phyloP scores from a whole-genome alignment of 306 rosid species.

The Senna siamea region DNA sequence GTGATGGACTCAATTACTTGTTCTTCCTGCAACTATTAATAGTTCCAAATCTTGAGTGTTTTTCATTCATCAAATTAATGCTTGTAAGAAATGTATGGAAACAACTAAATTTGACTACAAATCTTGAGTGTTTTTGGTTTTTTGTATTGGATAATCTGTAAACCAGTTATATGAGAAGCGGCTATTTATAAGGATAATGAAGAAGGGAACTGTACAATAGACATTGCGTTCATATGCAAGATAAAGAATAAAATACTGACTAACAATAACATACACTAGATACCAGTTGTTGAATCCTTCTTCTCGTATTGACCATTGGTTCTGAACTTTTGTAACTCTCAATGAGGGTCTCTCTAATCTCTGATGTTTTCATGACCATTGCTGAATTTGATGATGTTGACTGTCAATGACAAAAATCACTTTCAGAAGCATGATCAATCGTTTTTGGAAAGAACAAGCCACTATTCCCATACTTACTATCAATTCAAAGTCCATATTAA shows the following conservation, averaged over 20 bases:
- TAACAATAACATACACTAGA: slow-evolving; percentile 59
- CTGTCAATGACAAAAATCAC: slow-evolving; percentile 29
- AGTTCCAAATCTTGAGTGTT: not conserved
- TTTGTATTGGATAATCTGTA: too few species aligned
- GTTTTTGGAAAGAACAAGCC: slow-evolving; percentile 32
- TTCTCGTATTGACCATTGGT: slow-evolving; percentile 47
- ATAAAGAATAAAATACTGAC: too few species aligned
- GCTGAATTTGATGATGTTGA: slow-evolving; percentile 57
- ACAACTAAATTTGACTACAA: too few species aligned
- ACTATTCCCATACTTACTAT: slow-evolving; percentile 36
- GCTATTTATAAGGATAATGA: too few species aligned
- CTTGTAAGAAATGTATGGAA: too few species aligned
- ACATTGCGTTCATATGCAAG: too few species aligned
- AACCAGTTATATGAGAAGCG: too few species aligned
- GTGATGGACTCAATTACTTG: slow-evolving; percentile 35
- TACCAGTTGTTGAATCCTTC: slow-evolving; percentile 53
- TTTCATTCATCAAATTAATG: too few species aligned
- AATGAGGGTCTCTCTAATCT: slow-evolving; percentile 62
- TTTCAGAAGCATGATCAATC: slow-evolving; percentile 25
- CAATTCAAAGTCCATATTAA: slow-evolving; percentile 65
- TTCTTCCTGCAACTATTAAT: slow-evolving; percentile 49
- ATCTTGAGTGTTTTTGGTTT: too few species aligned
- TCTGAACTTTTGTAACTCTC: slow-evolving; percentile 63
- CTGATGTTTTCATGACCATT: slow-evolving; percentile 50
- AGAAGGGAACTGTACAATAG: too few species aligned